These are phyloP conservation scores for Exophiala viscosa DNA, from an alignment of 2,329 filamentous ascomycete genomes.

Conservation along the genomic window DNA sequence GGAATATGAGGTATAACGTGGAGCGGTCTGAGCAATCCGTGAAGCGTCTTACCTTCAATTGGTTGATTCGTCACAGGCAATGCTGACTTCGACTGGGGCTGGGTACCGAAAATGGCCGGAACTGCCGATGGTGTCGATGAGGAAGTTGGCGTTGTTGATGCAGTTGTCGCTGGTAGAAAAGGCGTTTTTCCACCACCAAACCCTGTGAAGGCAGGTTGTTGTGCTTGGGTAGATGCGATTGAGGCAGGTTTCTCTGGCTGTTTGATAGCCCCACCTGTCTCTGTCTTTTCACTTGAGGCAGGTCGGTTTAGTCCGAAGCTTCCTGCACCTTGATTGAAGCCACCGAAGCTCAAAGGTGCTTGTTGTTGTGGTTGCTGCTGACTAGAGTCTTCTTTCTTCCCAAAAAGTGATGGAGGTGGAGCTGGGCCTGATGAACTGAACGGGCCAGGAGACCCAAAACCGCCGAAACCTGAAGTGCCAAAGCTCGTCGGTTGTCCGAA, in stretches of 20 bases:
- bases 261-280: background rate
- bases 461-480: slow-evolving; percentile 3
- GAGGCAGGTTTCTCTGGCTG: background rate
- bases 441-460: slow-evolving; percentile 6
- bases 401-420: slow-evolving; percentile 1
- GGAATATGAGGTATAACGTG: too few relatives aligned
- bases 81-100: background rate
- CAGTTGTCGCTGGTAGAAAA: background rate
- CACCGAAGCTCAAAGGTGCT: background rate
- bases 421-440: background rate
- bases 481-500: slow-evolving; percentile 1
- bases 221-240: background rate
- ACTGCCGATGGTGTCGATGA: background rate
- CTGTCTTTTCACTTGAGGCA: background rate
- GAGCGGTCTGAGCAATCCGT: background rate
- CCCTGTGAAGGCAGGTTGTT: background rate
- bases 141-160: background rate
- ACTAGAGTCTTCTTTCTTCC: slow-evolving; percentile 4
- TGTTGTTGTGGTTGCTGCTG: background rate
- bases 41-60: slow-evolving; percentile 5
- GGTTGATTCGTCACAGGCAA: background rate
- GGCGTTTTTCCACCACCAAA: slow-evolving; percentile 5
- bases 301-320: background rate
- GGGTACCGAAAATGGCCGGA: slow-evolving; percentile 2
- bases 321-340: background rate